These are phyloP conservation scores for Pilatotrama ljubarskyi DNA, from an alignment of 768 basidiomycete genomes.

Conservation along the genomic window DNA sequence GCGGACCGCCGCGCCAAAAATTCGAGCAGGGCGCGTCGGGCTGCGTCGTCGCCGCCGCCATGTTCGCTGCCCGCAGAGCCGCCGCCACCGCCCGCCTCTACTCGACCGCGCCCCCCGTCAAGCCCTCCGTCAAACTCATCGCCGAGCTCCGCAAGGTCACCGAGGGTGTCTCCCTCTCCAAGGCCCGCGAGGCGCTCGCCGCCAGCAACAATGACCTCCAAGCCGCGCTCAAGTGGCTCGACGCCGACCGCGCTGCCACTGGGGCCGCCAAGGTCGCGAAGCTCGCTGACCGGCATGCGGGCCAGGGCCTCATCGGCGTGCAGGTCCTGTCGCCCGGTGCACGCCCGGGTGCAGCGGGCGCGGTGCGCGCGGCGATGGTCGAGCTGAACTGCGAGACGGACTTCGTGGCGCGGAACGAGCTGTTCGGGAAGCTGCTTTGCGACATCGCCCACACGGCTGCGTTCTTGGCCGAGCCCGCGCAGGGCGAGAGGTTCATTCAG, in stretches of 20 bases:
- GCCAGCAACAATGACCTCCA: slow-evolving; percentile 73
- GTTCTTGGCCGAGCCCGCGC: slow-evolving; percentile 59
- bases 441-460: slow-evolving; percentile 86
- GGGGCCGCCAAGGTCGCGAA: slow-evolving; percentile 85
- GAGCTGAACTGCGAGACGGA: slow-evolving; percentile 97
- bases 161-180: slow-evolving; percentile 73
- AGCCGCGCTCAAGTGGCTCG: slow-evolving; percentile 77
- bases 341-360: slow-evolving; percentile 33
- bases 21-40: not conserved
- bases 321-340: slow-evolving; percentile 68
- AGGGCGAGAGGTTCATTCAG: slow-evolving; percentile 39
- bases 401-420: slow-evolving; percentile 85
- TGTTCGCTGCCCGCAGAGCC: slow-evolving; percentile 22
- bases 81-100: slow-evolving; percentile 41
- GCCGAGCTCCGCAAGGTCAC: slow-evolving; percentile 82
- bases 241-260: slow-evolving; percentile 66
- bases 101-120: slow-evolving; percentile 49
- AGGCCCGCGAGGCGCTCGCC: slow-evolving; percentile 85
- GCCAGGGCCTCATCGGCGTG: slow-evolving; percentile 80
- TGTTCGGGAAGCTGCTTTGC: slow-evolving; percentile 74
- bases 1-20: not conserved
- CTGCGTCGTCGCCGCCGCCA: slow-evolving; percentile 15
- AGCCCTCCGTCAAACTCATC: slow-evolving; percentile 74
- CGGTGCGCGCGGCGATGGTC: slow-evolving; percentile 77
- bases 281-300: slow-evolving; percentile 69